These are phyloP conservation scores for Auriscalpium vulgare DNA, from an alignment of 768 basidiomycete genomes.

Conservation along the genomic window DNA sequence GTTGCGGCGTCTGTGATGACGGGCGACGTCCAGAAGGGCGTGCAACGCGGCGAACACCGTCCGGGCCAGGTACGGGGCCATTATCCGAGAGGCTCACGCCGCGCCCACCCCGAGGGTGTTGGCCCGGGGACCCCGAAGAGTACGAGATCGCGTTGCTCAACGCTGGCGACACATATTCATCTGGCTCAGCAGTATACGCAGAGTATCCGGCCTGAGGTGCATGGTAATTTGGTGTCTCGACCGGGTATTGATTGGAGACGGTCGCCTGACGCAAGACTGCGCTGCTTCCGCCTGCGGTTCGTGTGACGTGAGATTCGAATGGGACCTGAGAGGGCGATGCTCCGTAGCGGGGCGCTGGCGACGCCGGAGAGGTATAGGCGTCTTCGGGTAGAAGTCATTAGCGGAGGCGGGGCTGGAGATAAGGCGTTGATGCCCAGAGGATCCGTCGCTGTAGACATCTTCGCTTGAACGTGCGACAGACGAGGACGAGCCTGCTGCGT, in stretches of 20 bases:
- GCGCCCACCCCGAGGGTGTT: constrained; percentile 24
- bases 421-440: constrained; percentile 36
- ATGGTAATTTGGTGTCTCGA: constrained; percentile 26
- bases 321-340: constrained; percentile 8
- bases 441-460: constrained; percentile 35
- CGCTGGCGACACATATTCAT: constrained; percentile 22
- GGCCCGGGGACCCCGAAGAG: constrained; percentile 1
- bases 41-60: constrained; percentile 75
- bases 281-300: constrained; percentile 27
- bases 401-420: constrained; percentile 25
- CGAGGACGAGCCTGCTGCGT: constrained; percentile 20
- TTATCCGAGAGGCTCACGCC: constrained; percentile 76
- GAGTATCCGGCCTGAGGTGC: constrained; percentile 22
- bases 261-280: constrained; percentile 33
- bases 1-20: constrained; percentile 47
- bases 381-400: constrained; percentile 24
- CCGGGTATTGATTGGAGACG: constrained; percentile 39
- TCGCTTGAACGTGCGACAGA: constrained; percentile 28
- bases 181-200: constrained; percentile 28
- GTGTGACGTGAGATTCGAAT: constrained; percentile 35
- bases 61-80: constrained; percentile 74
- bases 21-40: constrained; percentile 51
- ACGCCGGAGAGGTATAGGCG: background rate
- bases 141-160: background rate
- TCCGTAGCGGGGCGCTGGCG: constrained; percentile 1